Conservation (phyloP, 768 basidiomycete genomes). For the Termitomyces sp. region DNA sequence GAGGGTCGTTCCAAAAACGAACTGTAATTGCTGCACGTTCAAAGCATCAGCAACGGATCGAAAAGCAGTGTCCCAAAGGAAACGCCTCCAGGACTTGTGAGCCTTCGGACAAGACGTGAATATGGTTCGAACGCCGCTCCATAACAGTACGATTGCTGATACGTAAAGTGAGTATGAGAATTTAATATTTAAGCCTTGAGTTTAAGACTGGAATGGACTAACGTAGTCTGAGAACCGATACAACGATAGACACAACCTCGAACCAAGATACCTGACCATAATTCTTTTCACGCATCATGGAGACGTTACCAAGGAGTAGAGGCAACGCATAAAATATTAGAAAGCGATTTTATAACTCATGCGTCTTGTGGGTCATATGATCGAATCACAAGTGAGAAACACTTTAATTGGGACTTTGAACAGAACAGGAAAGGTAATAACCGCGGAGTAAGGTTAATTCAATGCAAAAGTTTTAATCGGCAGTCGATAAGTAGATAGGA, state of each 20-base stretch:
- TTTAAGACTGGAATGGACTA: background rate
- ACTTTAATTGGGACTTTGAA: no score
- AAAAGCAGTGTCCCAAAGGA: constrained; percentile 14
- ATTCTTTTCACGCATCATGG: background rate
- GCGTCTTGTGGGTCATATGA: no score
- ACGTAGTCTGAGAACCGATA: background rate
- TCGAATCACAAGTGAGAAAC: no score
- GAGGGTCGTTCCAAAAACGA: constrained; percentile 15
- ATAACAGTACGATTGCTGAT: constrained; percentile 15
- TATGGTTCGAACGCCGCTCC: constrained; percentile 12
- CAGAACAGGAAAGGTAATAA: no score
- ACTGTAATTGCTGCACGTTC: constrained; percentile 21
- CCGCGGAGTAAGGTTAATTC: no score
- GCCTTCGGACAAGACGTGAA: constrained; percentile 13
- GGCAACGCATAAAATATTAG: background rate
- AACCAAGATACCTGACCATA: constrained; percentile 7
- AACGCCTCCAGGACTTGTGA: constrained; percentile 19
- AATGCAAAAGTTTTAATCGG: no score
- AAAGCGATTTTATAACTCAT: background rate
- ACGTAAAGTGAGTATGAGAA: background rate
- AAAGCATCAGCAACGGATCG: constrained; percentile 4
- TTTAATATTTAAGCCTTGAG: background rate
- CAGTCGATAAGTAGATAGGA: no score
- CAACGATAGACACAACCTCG: background rate
- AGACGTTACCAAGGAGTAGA: no score